Base-by-base conservation (phyloP, 2,329 filamentous ascomycete genomes). In the Zelopaecilomyces penicillatus region DNA sequence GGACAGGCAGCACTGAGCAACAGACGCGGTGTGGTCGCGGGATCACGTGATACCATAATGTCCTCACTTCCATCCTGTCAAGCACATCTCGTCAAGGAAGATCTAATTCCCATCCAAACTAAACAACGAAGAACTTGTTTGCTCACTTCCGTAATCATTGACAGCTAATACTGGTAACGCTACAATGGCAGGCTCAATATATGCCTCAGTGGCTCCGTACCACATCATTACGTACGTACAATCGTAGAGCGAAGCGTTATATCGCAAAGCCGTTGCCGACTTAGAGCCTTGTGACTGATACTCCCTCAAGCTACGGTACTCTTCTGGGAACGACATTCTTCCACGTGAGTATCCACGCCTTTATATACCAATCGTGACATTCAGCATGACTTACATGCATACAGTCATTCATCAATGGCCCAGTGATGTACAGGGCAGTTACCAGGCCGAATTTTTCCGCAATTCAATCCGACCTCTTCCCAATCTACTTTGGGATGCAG, bases 401-500 rank as follows among this genome's bases (percentile, higher is more conserved):
- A 19, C 51, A 85, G 81, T 84, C 85, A 44, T 96, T 95, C 65
- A 64, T 82, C 58, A 78, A 78, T 57, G 76, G 88, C 47, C 79
- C 88, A 42, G 72, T 90, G 44, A 82, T 87, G 57, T 95, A 85
- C 73, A 82, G 76, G 59, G 75, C 78, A 8, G 80, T 96, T 33
- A 80, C 87, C 28, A 80, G 87, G 28, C 79, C 87, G 0, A 80
- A 87, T 60, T 97, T 98, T 70, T 80, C 83, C 28, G 74, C 80
- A 12, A 76, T 96, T 30, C 91, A 96, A 66, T 75, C 80, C 52
- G 79, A 79, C 51, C 78, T 90, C 43, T 95, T 96, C 69, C 88
- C 88, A 31, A 75, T 87, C 56, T 98, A 95, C 73, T 97, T 97
- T 64, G 73, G 78, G 38, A 70, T 97, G 46, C 91, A 97, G 68